Evolutionary conservation across 2,329 filamentous ascomycete species (phyloP).

Genomic region (Colletotrichum lindemuthianum): DNA sequence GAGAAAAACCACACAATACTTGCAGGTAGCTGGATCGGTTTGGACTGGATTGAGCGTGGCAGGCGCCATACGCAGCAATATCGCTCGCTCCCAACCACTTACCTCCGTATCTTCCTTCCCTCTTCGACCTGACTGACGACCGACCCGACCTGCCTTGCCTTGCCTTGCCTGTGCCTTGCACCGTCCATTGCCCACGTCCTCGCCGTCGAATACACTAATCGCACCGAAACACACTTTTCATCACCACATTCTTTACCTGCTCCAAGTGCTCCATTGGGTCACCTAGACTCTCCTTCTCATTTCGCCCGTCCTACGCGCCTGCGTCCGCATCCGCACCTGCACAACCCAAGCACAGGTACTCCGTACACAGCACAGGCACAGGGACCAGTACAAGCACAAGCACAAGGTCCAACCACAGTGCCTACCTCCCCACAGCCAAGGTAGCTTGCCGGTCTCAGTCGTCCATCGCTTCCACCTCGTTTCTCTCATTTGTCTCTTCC

Average conservation of each 20-base stretch:
- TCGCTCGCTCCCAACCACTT: neutral
- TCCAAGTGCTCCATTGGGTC: slow-evolving; percentile 8
- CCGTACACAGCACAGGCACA: too few relatives aligned
- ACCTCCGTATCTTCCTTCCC: neutral
- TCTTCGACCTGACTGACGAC: slow-evolving; percentile 17
- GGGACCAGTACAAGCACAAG: neutral
- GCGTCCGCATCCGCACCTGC: neutral
- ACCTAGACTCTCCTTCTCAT: slow-evolving; percentile 27
- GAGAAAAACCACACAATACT: too few relatives aligned
- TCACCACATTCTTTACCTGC: slow-evolving; percentile 28
- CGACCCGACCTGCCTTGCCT: slow-evolving; percentile 1
- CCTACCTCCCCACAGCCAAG: too few relatives aligned
- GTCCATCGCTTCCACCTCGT: neutral
- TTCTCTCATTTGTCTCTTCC: neutral
- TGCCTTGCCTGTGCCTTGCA: neutral
- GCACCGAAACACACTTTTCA: slow-evolving; percentile 29
- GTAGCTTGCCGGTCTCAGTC: slow-evolving; percentile 4
- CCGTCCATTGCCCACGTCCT: slow-evolving; percentile 19
- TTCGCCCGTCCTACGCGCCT: slow-evolving; percentile 15
- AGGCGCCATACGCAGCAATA: neutral
- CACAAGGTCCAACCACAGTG: too few relatives aligned
- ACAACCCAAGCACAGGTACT: too few relatives aligned
- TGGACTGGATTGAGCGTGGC: too few relatives aligned
- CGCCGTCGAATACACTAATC: slow-evolving; percentile 28
- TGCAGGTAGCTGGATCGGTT: too few relatives aligned